Evolutionary conservation across 805 yeast species (phyloP).

Genomic region (Metschnikowia kunwiensis): DNA sequence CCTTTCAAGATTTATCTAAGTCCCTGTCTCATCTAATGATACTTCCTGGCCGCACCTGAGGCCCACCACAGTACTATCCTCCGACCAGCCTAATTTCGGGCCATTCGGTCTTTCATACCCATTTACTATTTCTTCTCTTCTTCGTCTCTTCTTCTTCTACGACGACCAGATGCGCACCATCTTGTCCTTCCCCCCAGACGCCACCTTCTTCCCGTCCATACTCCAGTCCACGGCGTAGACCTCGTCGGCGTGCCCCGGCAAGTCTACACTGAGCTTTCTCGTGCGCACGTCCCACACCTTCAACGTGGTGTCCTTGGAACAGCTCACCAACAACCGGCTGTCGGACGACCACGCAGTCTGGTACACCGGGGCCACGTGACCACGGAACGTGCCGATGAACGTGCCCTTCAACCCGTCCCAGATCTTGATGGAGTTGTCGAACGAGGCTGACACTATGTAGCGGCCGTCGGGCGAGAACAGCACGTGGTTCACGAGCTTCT

Average conservation of each 20-base stretch:
- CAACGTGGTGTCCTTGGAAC: conserved; percentile 93
- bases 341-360: conserved; percentile 98
- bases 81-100: too few species aligned
- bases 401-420: conserved; percentile 97
- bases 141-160: too few species aligned
- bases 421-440: conserved; percentile 89
- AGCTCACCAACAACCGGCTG: conserved; percentile 82
- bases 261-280: conserved; percentile 76
- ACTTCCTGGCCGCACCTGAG: too few species aligned
- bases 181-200: conserved; percentile 98
- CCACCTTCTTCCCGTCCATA: conserved; percentile 87
- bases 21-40: too few species aligned
- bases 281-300: conserved; percentile 96
- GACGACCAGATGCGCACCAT: conserved; percentile 86
- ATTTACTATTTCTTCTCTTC: too few species aligned
- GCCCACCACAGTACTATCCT: too few species aligned
- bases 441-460: conserved; percentile 84
- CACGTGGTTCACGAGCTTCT: conserved; percentile 93
- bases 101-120: too few species aligned
- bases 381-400: conserved; percentile 85
- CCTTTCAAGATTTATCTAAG: too few species aligned
- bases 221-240: conserved; percentile 98
- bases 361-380: conserved; percentile 97
- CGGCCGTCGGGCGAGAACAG: conserved; percentile 95
- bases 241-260: conserved; percentile 96